Evolutionary conservation across 768 basidiomycete species (phyloP).

Genomic region (Boletellus sp.): DNA sequence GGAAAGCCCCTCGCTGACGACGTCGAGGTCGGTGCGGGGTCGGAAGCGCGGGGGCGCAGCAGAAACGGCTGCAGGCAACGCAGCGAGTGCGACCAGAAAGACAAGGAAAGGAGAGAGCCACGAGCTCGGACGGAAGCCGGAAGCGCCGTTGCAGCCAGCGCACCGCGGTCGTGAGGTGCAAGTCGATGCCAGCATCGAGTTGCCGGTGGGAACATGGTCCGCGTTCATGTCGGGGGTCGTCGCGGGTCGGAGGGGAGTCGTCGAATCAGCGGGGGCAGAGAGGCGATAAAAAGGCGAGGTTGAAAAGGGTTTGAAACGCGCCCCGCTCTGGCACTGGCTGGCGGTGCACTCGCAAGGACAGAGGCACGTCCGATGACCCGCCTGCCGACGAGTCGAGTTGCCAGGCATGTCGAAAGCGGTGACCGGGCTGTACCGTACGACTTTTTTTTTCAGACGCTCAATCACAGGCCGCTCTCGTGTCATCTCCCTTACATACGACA

Average conservation of each 20-base stretch:
- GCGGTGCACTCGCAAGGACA: conserved; percentile 3
- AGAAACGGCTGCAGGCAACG: neutral
- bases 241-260: neutral
- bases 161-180: neutral
- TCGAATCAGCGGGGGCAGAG: neutral
- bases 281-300: neutral
- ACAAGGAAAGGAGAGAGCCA: neutral
- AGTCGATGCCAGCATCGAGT: conserved; percentile 1
- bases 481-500: neutral
- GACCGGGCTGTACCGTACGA: conserved; percentile 1
- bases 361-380: neutral
- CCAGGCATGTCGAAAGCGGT: neutral
- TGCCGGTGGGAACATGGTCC: neutral
- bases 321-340: conserved; percentile 5
- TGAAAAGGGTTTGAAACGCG: conserved; percentile 6
- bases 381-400: no score
- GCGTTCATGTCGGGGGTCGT: neutral
- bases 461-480: neutral
- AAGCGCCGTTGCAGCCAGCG: conserved; percentile 7
- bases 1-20: neutral
- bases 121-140: neutral
- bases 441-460: neutral
- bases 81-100: conserved; percentile 4
- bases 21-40: neutral
- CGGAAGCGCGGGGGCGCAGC: conserved; percentile 6